A percentile compares a stretch with the other conserved stretches of the same genome.
Evolutionary conservation across 139 green algal genomes (phyloP).

Genomic region (Chlorella vulgaris): DNA sequence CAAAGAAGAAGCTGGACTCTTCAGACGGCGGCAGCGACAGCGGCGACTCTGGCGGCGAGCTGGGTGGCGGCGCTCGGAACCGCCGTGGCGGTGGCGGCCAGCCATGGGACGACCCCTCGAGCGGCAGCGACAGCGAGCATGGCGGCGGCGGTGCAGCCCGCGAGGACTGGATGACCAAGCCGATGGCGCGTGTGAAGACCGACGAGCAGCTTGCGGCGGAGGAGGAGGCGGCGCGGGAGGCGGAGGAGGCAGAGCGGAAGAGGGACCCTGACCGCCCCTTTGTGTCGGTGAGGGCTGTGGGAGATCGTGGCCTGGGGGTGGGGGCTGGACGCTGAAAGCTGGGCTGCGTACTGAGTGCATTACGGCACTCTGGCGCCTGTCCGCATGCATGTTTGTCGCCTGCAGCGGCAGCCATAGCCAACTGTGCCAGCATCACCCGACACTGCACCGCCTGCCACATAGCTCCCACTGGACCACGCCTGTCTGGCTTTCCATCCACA

Average conservation of each 20-base stretch:
- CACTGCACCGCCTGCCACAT: no score
- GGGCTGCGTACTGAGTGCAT: no score
- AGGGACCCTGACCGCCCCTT: constrained; percentile 21
- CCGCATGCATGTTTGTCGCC: no score
- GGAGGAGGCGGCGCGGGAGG: constrained; percentile 34
- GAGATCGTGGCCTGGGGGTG: no score
- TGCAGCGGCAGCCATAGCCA: no score
- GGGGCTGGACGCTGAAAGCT: no score
- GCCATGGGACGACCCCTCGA: constrained; percentile 13
- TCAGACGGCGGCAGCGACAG: constrained; percentile 24
- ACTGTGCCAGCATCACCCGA: no score
- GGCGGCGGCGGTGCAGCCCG: background rate
- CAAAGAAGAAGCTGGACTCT: background rate
- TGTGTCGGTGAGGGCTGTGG: constrained; percentile 34
- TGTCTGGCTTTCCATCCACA: no score
- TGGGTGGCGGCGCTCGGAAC: background rate
- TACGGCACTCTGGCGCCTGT: no score
- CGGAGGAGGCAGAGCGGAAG: background rate
- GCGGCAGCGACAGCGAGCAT: constrained; percentile 4
- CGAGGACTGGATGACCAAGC: constrained; percentile 84
- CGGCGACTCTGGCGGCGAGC: constrained; percentile 1
- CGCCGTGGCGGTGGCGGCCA: background rate
- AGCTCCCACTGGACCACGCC: no score
- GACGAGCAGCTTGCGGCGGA: constrained; percentile 26
- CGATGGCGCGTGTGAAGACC: constrained; percentile 42